phyloP scores from a whole-genome alignment of 139 green algal species.

The Monoraphidium neglectum region DNA sequence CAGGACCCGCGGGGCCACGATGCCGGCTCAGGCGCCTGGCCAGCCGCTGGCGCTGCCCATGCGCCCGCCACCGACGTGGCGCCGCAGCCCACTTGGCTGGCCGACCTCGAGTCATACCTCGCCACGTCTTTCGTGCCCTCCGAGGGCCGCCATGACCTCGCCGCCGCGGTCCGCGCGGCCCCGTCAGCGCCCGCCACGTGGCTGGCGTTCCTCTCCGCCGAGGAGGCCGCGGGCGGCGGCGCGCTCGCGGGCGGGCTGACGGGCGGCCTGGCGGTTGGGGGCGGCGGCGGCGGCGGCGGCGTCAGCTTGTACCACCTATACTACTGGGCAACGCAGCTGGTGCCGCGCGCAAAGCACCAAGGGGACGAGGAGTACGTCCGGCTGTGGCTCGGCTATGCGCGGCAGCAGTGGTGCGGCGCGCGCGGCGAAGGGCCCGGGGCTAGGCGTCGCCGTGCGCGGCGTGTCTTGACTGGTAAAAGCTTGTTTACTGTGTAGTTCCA shows the following conservation, averaged over 20 bases:
- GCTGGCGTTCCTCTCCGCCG: conserved; percentile 52
- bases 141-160: conserved; percentile 11
- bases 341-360: conserved; percentile 64
- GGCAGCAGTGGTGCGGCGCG: conserved; percentile 68
- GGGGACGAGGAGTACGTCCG: conserved; percentile 62
- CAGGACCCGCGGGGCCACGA: too few species aligned
- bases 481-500: too few species aligned
- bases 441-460: too few species aligned
- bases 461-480: too few species aligned
- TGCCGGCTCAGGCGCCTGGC: too few species aligned
- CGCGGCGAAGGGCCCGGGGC: background rate
- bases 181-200: conserved; percentile 52
- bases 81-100: background rate
- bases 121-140: background rate
- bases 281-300: too few species aligned
- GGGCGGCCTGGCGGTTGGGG: background rate
- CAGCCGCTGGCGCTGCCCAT: too few species aligned
- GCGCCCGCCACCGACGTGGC: background rate
- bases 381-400: conserved; percentile 79
- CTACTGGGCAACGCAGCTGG: conserved; percentile 63
- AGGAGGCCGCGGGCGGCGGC: conserved; percentile 37
- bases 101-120: conserved; percentile 28
- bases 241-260: conserved; percentile 3
- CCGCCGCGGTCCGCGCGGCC: conserved; percentile 42
- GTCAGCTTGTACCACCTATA: conserved; percentile 70